Evolutionary conservation across 2,329 filamentous ascomycete genomes (phyloP).

Genomic region (Colletotrichum theobromicola): DNA sequence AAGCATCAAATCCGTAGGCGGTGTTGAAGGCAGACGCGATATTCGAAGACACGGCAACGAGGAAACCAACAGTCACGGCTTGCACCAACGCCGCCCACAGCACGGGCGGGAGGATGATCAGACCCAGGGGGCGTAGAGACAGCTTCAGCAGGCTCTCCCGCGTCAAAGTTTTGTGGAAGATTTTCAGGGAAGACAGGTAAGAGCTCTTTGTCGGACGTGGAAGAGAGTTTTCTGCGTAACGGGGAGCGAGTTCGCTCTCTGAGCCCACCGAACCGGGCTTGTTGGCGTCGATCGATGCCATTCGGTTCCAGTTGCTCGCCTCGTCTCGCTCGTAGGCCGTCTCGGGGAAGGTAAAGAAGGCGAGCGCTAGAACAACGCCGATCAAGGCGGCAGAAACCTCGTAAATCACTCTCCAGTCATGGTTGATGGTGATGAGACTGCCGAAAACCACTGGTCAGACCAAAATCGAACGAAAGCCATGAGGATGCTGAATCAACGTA

Average conservation of each 20-base stretch:
- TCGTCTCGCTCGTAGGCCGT: slow-evolving; percentile 53
- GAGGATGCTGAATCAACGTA: slow-evolving; percentile 16
- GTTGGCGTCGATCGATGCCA: background rate
- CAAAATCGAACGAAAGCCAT: background rate
- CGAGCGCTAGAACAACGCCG: slow-evolving; percentile 49
- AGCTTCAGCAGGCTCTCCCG: slow-evolving; percentile 52
- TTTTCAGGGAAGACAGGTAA: slow-evolving; percentile 39
- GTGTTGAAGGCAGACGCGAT: slow-evolving; percentile 47
- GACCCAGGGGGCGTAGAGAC: slow-evolving; percentile 52
- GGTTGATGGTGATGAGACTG: slow-evolving; percentile 52
- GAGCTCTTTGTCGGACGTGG: slow-evolving; percentile 26
- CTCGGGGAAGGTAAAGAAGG: slow-evolving; percentile 60
- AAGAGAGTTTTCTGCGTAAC: background rate
- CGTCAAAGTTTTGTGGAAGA: slow-evolving; percentile 49
- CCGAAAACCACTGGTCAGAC: slow-evolving; percentile 1
- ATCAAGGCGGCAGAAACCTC: slow-evolving; percentile 55
- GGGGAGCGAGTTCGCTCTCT: slow-evolving; percentile 20
- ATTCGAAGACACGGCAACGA: slow-evolving; percentile 60
- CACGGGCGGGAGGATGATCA: slow-evolving; percentile 56
- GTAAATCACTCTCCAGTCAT: slow-evolving; percentile 57
- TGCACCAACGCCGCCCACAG: slow-evolving; percentile 61
- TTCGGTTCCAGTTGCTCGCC: background rate
- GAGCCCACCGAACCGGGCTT: slow-evolving; percentile 15
- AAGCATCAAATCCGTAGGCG: slow-evolving; percentile 49
- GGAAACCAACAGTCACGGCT: slow-evolving; percentile 60